Evolutionary conservation across 2,329 filamentous ascomycete species (phyloP).

Genomic region (Sporothrix phasma): DNA sequence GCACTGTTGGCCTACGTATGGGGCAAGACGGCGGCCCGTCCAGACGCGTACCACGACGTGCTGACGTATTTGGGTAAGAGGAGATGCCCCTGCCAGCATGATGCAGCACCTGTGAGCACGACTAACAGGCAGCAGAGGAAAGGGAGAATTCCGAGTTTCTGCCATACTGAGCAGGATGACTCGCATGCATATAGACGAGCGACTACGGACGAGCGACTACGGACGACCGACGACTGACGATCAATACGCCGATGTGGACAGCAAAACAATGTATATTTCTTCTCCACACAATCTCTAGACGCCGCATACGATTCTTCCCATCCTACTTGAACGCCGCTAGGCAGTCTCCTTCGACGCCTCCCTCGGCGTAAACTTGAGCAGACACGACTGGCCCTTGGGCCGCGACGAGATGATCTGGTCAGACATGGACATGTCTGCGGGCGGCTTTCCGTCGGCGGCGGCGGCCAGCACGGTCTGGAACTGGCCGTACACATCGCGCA

Average conservation of each 20-base stretch:
- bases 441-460: conserved; percentile 31
- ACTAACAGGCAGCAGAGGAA: conserved; percentile 7
- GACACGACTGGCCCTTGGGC: conserved; percentile 48
- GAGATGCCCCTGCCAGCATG: neutral
- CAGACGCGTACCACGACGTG: neutral
- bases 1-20: conserved; percentile 10
- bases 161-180: neutral
- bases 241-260: neutral
- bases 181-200: too few relatives aligned
- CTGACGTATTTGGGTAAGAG: conserved; percentile 11
- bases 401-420: conserved; percentile 58
- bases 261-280: neutral
- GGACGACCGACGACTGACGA: neutral
- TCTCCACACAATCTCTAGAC: too few relatives aligned
- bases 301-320: neutral
- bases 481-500: conserved; percentile 50
- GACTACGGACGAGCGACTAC: neutral
- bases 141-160: conserved; percentile 12
- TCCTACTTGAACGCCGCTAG: too few relatives aligned
- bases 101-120: neutral
- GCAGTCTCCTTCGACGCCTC: neutral
- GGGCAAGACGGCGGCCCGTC: conserved; percentile 1
- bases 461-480: conserved; percentile 46
- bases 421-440: conserved; percentile 51
- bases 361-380: conserved; percentile 37